A percentile compares a stretch with the other conserved stretches of the same genome.
These are phyloP conservation scores for Aphanoascus verrucosus DNA, from an alignment of 2,329 filamentous ascomycete genomes.

Conservation along the genomic window DNA sequence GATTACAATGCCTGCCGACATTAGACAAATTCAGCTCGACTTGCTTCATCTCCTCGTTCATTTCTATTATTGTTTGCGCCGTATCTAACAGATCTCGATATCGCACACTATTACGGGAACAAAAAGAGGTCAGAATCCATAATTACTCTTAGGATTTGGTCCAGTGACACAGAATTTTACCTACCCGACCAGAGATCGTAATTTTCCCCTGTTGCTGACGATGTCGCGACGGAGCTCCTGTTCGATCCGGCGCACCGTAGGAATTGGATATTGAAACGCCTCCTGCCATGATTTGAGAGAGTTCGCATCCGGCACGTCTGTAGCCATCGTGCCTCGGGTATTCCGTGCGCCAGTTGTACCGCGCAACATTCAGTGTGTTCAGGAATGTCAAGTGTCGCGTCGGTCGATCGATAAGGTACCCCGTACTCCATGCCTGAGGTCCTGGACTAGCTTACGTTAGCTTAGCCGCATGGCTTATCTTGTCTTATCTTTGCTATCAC, in stretches of 20 bases:
- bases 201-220: conserved; percentile 53
- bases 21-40: conserved; percentile 61
- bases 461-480: background rate
- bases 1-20: conserved; percentile 69
- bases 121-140: background rate
- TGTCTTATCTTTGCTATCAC: background rate
- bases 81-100: conserved; percentile 88
- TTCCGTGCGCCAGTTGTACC: background rate
- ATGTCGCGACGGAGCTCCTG: conserved; percentile 53
- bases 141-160: background rate
- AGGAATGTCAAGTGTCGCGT: background rate
- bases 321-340: conserved; percentile 30
- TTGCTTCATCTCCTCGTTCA: conserved; percentile 66
- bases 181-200: conserved; percentile 56
- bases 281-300: conserved; percentile 53
- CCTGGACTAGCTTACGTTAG: background rate
- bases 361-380: background rate
- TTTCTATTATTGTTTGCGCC: conserved; percentile 83
- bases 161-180: conserved; percentile 16
- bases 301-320: conserved; percentile 46
- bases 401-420: background rate
- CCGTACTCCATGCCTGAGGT: background rate
- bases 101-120: conserved; percentile 42
- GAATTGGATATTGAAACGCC: conserved; percentile 56
- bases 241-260: conserved; percentile 52